A percentile compares a stretch with the other conserved stretches of the same genome.
These are phyloP conservation scores for Hyaloscypha bicolor DNA, from an alignment of 495 filamentous ascomycete genomes.

Conservation along the genomic window DNA sequence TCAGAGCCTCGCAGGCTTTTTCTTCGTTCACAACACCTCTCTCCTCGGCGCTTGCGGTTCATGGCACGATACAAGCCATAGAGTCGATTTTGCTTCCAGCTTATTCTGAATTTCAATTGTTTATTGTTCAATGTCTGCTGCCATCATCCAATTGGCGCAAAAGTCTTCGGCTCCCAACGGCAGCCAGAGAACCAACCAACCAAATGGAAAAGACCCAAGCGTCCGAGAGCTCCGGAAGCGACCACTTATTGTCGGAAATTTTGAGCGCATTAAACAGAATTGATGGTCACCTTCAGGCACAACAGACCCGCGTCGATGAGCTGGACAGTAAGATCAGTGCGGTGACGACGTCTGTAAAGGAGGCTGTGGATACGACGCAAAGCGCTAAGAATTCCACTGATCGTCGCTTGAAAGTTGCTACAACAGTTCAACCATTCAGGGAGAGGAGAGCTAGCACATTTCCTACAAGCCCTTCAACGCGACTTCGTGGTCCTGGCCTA, in stretches of 20 bases:
- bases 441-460: constrained; percentile 1
- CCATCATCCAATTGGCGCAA: background rate
- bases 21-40: background rate
- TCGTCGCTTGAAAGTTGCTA: background rate
- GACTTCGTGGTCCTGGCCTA: background rate
- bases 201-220: background rate
- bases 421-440: background rate
- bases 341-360: background rate
- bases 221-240: constrained; percentile 1
- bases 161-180: background rate
- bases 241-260: constrained; percentile 12
- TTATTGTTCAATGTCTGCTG: background rate
- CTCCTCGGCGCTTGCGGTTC: background rate
- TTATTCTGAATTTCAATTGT: background rate
- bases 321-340: constrained; percentile 8
- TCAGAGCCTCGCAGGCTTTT: background rate
- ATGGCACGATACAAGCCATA: background rate
- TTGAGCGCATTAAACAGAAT: constrained; percentile 15
- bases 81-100: background rate
- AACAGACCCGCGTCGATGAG: background rate
- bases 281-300: constrained; percentile 10
- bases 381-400: background rate
- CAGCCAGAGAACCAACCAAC: background rate
- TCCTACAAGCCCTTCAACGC: background rate
- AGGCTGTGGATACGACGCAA: background rate